Evolutionary conservation across 805 yeast species (phyloP).

Genomic region (Nakazawaea peltata): DNA sequence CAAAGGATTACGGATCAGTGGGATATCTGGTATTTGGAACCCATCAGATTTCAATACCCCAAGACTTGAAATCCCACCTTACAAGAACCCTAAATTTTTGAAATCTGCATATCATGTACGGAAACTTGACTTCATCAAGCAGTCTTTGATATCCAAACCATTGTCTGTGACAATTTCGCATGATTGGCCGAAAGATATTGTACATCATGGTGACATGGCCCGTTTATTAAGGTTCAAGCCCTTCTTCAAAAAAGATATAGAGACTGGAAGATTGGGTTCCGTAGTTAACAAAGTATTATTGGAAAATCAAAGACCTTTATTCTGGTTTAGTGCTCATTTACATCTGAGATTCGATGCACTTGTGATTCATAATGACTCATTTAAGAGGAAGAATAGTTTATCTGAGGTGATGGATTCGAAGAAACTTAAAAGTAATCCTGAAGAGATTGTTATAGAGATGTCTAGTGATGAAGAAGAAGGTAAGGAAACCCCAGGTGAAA

Average conservation of each 20-base stretch:
- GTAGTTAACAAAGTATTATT: conserved; percentile 56
- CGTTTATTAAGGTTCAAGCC: conserved; percentile 52
- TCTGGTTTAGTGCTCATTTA: conserved; percentile 88
- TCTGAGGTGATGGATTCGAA: neutral
- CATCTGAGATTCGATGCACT: conserved; percentile 67
- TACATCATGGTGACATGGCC: conserved; percentile 49
- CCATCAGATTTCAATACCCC: conserved; percentile 34
- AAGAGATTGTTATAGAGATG: neutral
- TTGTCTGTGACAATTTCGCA: conserved; percentile 66
- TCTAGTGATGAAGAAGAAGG: conserved; percentile 7
- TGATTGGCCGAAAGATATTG: conserved; percentile 92
- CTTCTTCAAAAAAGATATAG: conserved; percentile 58
- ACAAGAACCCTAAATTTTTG: conserved; percentile 28
- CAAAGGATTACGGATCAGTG: conserved; percentile 70
- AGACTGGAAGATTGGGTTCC: conserved; percentile 57
- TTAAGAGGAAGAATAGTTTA: conserved; percentile 9
- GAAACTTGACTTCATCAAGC: conserved; percentile 50
- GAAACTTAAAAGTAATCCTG: neutral
- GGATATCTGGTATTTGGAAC: conserved; percentile 80
- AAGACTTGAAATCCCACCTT: conserved; percentile 40
- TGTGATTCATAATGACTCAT: conserved; percentile 23
- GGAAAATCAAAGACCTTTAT: conserved; percentile 44
- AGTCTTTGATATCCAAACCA: conserved; percentile 29
- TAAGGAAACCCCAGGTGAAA: neutral
- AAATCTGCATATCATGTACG: conserved; percentile 71